A percentile compares a stretch with the other conserved stretches of the same genome.
phyloP scores from a whole-genome alignment of 2,329 filamentous ascomycete genomes.

The Elsinoe fawcettii region DNA sequence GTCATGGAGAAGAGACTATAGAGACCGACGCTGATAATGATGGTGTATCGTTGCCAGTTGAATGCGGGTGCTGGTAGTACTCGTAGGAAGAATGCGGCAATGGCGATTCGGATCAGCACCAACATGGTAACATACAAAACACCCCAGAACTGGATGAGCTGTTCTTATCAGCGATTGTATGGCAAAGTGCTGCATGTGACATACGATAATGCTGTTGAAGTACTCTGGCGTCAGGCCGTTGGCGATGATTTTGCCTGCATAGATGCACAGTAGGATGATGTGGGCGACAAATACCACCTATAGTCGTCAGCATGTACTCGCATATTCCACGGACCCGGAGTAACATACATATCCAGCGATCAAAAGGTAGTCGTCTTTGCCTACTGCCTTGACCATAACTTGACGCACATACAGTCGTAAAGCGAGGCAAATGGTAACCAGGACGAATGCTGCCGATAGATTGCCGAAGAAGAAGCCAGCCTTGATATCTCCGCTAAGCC shows the following conservation, averaged over 20 bases:
- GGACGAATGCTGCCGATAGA: background rate
- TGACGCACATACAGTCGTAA: constrained; percentile 3
- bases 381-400: background rate
- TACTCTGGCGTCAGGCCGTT: background rate
- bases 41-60: background rate
- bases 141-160: background rate
- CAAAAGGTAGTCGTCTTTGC: constrained; percentile 6
- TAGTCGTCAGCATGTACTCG: background rate
- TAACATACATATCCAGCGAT: constrained; percentile 5
- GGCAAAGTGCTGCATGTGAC: background rate
- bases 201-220: constrained; percentile 1
- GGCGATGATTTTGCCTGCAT: background rate
- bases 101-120: background rate
- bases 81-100: constrained; percentile 1
- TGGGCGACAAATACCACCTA: background rate
- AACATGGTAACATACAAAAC: background rate
- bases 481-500: background rate
- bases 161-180: background rate
- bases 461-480: background rate
- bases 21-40: background rate
- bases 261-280: background rate
- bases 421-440: background rate
- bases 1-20: background rate
- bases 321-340: background rate
- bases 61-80: background rate